phyloP scores from a whole-genome alignment of 225 moss, liverwort and hornwort genomes.

The Physcomitrellopsis africana region DNA sequence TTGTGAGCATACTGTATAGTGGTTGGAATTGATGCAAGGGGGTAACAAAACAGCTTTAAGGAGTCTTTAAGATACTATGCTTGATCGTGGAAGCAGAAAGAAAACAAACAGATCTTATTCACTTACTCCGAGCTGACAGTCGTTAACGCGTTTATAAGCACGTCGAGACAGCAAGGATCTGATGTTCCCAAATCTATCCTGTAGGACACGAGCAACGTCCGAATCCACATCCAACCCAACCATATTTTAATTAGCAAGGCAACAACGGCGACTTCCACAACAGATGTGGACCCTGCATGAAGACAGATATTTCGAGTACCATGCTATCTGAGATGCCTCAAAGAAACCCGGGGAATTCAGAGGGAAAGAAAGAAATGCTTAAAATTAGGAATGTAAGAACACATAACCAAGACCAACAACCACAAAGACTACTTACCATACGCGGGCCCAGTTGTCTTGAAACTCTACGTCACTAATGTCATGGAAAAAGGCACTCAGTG shows the following conservation, averaged over 20 bases:
- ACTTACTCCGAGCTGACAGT: conserved; percentile 87
- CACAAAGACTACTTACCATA: conserved; percentile 65
- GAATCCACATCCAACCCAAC: conserved; percentile 16
- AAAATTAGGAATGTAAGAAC: background rate
- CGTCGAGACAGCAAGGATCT: conserved; percentile 90
- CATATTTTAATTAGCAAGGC: conserved; percentile 6
- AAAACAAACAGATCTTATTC: background rate
- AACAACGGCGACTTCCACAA: conserved; percentile 4
- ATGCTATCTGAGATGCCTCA: conserved; percentile 6
- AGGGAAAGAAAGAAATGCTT: background rate
- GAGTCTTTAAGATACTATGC: conserved; percentile 2
- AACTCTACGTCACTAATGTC: conserved; percentile 94
- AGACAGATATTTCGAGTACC: background rate
- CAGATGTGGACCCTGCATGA: background rate
- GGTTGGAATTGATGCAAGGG: conserved; percentile 6
- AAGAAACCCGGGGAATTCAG: conserved; percentile 8
- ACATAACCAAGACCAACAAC: background rate
- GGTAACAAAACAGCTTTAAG: background rate
- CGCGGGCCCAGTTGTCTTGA: conserved; percentile 94
- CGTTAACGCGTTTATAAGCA: conserved; percentile 78
- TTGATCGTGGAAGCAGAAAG: conserved; percentile 3
- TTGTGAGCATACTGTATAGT: background rate
- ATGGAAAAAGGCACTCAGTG: conserved; percentile 84
- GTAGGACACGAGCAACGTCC: conserved; percentile 28
- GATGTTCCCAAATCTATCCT: conserved; percentile 98